Evolutionary conservation across 2,329 filamentous ascomycete species (phyloP), one percentile per base, ranked within the genome.

Genomic region (Aspergillus niger): DNA sequence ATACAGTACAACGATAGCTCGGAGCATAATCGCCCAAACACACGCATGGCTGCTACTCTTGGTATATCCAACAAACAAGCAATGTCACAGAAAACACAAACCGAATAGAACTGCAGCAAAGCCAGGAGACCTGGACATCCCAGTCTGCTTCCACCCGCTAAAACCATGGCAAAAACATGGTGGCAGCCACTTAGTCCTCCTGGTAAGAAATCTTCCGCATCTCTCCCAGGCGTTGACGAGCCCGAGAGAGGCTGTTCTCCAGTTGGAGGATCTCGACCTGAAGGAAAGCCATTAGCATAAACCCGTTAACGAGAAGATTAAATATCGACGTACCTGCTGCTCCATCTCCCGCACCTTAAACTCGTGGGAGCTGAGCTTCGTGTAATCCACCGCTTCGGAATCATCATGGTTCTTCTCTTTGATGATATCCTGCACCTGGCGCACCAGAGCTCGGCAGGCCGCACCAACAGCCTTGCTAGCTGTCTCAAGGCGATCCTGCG

Each of bases 291-390:
- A 38, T 55, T 59, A 55, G 11, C 10, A 8, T 5, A 8, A 8
- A 13, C 17, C 17, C 17, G 17, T 20, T 26, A 28, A 22, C 15
- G 8, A 17, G 6, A 43, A 36, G 15, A 36, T 5, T 22, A 11
- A 22, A 6, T 41, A 8, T 22, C 8, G 17, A 83, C 85, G 70
- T 83, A 97, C 93, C 91, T 99, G 95, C 75, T 99, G 95, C 81
- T 99, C 95, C 95, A 99, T 99, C 81, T 99, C 93, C 70, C 90
- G 86, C 55, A 97, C 92, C 85, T 99, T 99, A 83, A 99, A 98
- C 80, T 99, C 95, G 78, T 97, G 94, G 32, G 90, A 88, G 63
- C 91, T 93, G 50, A 99, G 81, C 80, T 92, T 91, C 47, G 85
- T 83, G 78, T 98, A 99, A 76, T 99, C 95, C 22, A 96, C 87